phyloP scores from a whole-genome alignment of 2,329 filamentous ascomycete genomes.

The Ascochyta rabiei region DNA sequence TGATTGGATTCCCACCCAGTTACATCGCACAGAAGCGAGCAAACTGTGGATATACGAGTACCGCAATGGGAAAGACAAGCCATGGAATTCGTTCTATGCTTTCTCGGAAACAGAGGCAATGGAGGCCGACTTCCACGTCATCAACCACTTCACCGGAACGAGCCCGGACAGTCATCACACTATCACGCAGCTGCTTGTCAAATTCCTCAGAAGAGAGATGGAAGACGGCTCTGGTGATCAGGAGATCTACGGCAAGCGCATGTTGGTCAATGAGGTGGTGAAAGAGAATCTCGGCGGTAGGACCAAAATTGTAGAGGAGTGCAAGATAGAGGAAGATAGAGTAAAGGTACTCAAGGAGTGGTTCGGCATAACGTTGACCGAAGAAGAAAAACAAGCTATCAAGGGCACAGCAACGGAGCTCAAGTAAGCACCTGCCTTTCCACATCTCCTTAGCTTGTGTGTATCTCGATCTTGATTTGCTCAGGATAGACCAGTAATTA shows the following conservation, averaged over 20 bases:
- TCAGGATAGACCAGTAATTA: neutral
- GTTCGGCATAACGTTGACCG: slow-evolving; percentile 50
- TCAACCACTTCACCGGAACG: slow-evolving; percentile 47
- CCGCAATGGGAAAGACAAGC: slow-evolving; percentile 42
- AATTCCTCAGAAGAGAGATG: slow-evolving; percentile 43
- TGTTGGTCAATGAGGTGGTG: slow-evolving; percentile 52
- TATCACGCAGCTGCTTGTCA: slow-evolving; percentile 45
- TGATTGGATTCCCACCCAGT: slow-evolving; percentile 56
- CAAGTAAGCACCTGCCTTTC: neutral
- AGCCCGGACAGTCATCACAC: slow-evolving; percentile 43
- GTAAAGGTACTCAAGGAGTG: slow-evolving; percentile 47
- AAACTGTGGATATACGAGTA: slow-evolving; percentile 70
- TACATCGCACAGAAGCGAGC: slow-evolving; percentile 41
- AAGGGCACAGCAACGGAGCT: slow-evolving; percentile 35
- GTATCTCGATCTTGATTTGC: neutral
- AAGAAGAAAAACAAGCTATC: slow-evolving; percentile 46
- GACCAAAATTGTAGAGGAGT: slow-evolving; percentile 47
- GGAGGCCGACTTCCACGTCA: slow-evolving; percentile 48
- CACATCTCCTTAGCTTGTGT: neutral
- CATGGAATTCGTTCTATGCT: slow-evolving; percentile 53
- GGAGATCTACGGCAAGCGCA: slow-evolving; percentile 46
- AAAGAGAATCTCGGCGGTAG: slow-evolving; percentile 52
- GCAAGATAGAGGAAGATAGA: slow-evolving; percentile 48
- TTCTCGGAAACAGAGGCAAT: slow-evolving; percentile 51
- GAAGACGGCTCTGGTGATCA: slow-evolving; percentile 39